Evolutionary conservation across 2,329 filamentous ascomycete species (phyloP).

Genomic region (Aspergillus melleus): DNA sequence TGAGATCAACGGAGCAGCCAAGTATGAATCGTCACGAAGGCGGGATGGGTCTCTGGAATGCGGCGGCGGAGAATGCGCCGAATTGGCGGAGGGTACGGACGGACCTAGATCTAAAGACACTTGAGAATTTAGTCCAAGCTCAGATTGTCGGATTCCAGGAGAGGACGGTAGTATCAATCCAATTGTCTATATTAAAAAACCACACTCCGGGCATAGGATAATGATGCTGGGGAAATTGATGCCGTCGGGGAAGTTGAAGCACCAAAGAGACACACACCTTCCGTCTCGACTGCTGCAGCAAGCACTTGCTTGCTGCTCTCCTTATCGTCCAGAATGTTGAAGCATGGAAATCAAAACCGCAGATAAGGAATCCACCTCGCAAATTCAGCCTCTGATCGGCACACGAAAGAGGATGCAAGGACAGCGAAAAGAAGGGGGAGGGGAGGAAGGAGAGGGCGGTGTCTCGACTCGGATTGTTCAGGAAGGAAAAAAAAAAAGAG

Average conservation of each 20-base stretch:
- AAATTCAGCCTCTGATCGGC: constrained; percentile 26
- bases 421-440: constrained; percentile 7
- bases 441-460: constrained; percentile 5
- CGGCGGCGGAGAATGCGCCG: constrained; percentile 36
- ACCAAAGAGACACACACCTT: constrained; percentile 37
- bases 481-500: background rate
- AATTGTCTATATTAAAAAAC: background rate
- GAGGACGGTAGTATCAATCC: background rate
- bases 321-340: constrained; percentile 47
- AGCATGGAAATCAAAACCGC: constrained; percentile 44
- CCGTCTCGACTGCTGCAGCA: constrained; percentile 50
- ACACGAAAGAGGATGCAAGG: constrained; percentile 13
- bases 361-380: constrained; percentile 29
- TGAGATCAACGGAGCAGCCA: constrained; percentile 32
- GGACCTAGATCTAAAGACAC: constrained; percentile 37
- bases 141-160: background rate
- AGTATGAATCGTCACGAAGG: constrained; percentile 31
- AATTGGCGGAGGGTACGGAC: constrained; percentile 39
- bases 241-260: constrained; percentile 9
- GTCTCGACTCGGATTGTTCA: constrained; percentile 5
- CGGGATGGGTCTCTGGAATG: constrained; percentile 28
- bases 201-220: background rate
- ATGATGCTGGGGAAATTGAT: constrained; percentile 6
- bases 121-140: constrained; percentile 12
- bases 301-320: constrained; percentile 49